Evolutionary conservation across 108 stramenopile genomes (phyloP).

Genomic region (Pseudonitzschia multiseries): DNA sequence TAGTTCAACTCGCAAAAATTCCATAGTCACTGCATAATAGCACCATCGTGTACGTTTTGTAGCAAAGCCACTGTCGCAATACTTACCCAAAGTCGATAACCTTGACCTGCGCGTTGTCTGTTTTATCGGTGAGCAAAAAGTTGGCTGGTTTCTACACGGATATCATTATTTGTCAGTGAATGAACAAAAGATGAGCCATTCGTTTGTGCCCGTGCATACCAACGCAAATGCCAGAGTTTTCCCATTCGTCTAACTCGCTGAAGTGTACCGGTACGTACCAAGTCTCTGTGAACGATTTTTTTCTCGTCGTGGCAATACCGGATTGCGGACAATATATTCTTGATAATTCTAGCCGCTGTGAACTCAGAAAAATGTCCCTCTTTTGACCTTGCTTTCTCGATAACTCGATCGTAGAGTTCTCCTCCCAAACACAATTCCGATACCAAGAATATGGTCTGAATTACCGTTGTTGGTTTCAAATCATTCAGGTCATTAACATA

Average conservation of each 20-base stretch:
- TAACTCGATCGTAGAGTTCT: conserved; percentile 76
- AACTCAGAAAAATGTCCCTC: conserved; percentile 48
- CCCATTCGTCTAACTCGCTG: background rate
- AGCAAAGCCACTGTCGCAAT: background rate
- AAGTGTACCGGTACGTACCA: background rate
- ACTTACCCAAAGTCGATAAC: conserved; percentile 91
- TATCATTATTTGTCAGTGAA: background rate
- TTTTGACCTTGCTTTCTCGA: conserved; percentile 34
- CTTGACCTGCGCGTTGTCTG: conserved; percentile 28
- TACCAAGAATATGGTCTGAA: conserved; percentile 59
- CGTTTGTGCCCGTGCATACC: background rate
- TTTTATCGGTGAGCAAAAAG: conserved; percentile 54
- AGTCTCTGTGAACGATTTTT: conserved; percentile 67
- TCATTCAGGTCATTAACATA: too few relatives aligned
- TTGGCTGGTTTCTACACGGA: conserved; percentile 48
- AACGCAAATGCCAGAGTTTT: background rate
- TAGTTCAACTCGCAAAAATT: too few relatives aligned
- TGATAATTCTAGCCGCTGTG: conserved; percentile 49
- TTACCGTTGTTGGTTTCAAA: too few relatives aligned
- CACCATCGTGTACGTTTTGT: too few relatives aligned
- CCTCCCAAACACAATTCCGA: conserved; percentile 82
- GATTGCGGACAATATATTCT: conserved; percentile 61
- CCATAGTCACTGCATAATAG: too few relatives aligned
- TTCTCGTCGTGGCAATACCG: conserved; percentile 65
- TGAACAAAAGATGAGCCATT: background rate